Evolutionary conservation across 768 basidiomycete genomes (phyloP), one percentile per base, ranked within the genome.

Genomic region (Xanthoconium purpureum): DNA sequence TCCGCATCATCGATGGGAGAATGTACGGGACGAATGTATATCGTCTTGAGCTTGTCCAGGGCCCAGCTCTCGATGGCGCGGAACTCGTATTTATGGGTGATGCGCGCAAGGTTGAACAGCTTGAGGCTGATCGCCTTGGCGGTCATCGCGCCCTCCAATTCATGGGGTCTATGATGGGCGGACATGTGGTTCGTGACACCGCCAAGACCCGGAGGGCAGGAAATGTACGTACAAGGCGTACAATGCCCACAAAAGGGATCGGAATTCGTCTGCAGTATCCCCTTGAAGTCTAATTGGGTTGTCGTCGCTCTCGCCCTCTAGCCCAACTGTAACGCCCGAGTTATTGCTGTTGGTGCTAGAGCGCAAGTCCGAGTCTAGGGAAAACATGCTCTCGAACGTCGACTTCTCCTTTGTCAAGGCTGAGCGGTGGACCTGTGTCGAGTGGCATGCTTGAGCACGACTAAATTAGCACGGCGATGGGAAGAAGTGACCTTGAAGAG

Each of bases 161-260:
- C 78, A 6, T 76, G 76, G 9, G 76, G 73, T 43, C 82, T 83
- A 59, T 42, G 40, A 47, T 37, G 17, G n/a, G n/a, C n/a, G n/a
- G 30, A 48, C 36, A 53, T 46, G 32, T 40, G 38, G 33, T 48
- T 47, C 51, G 54, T 48, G 58, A 44, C 46, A 38, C 28, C 32
- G 55, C 54, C 15, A 48, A 33, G 20, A 37, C 3, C 0, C 12
- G 15, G 45, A 37, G 32, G 38, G 53, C 43, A 54, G 37, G 38
- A 44, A 51, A 50, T 48, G 47, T 48, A 76, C 81, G 65, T 70
- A 84, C 83, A 76, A 63, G 0, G 79, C 76, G 60, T 83, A 78
- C 45, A 82, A 63, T 4, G 78, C 75, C 80, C 81, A 84, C 36
- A 84, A 67, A 38, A 85, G 73, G 5, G 79, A 80, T 12, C 78